These are phyloP conservation scores for Ophiostoma sp. DNA, from an alignment of 2,329 filamentous ascomycete species.

Conservation along the genomic window DNA sequence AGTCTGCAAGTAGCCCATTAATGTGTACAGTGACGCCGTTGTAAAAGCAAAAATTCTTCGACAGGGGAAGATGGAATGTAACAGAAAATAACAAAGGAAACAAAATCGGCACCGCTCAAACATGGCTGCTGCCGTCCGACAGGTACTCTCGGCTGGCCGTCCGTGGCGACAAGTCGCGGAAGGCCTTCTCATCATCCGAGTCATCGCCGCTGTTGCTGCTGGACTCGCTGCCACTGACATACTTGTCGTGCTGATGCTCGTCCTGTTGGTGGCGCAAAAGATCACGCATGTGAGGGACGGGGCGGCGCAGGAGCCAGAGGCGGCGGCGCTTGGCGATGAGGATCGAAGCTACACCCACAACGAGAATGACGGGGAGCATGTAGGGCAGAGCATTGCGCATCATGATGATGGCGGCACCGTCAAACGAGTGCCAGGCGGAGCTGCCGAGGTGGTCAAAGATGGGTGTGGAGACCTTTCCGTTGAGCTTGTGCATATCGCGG, in stretches of 20 bases:
- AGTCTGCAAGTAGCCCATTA: not conserved
- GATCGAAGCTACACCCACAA: not conserved
- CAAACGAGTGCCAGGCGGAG: conserved; percentile 25
- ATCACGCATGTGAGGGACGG: conserved; percentile 3
- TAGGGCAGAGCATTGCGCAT: conserved; percentile 18
- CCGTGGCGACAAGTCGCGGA: not conserved
- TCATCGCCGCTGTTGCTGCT: conserved; percentile 3
- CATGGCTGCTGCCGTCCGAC: not conserved
- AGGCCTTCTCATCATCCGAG: not conserved
- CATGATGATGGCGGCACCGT: conserved; percentile 23
- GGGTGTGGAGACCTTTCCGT: conserved; percentile 23
- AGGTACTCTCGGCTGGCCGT: not conserved
- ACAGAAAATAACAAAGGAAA: not conserved
- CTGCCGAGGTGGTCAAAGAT: conserved; percentile 25
- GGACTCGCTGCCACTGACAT: not conserved
- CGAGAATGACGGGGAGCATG: not conserved
- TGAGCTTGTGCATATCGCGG: conserved; percentile 23
- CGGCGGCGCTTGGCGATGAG: conserved; percentile 14
- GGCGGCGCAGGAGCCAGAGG: not conserved
- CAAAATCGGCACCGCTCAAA: not conserved
- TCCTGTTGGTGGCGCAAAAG: not conserved
- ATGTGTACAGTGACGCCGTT: not conserved
- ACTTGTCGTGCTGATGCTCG: not conserved
- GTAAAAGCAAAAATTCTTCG: not conserved
- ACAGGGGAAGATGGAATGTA: not conserved